Conservation (phyloP, 331 rosid species). For the Quercus phellos region DNA sequence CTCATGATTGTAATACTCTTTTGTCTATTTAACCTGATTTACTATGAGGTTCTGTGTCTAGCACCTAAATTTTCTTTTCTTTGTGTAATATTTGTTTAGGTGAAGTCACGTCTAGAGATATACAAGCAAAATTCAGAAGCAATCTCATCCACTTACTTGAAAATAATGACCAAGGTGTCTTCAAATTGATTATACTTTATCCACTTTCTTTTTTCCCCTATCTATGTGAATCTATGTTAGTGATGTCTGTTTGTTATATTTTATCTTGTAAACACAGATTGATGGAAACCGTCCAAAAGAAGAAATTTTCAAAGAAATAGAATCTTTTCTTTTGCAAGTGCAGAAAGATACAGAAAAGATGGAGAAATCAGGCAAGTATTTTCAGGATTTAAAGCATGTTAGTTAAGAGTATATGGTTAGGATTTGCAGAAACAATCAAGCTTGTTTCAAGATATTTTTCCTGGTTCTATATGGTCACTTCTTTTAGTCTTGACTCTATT, state of each 20-base stretch:
- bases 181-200: conserved; percentile 3
- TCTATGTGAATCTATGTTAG: background rate
- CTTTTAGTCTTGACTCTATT: background rate
- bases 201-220: background rate
- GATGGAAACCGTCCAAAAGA: conserved; percentile 73
- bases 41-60: background rate
- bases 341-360: conserved; percentile 40
- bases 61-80: conserved; percentile 6
- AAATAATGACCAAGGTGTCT: conserved; percentile 61
- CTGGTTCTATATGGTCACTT: background rate
- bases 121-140: conserved; percentile 81
- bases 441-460: background rate
- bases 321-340: conserved; percentile 52
- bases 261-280: conserved; percentile 45
- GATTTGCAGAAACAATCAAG: too few relatives aligned
- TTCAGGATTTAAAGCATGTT: conserved; percentile 9
- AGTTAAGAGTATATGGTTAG: background rate
- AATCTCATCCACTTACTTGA: conserved; percentile 54
- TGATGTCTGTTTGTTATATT: background rate
- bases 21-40: background rate
- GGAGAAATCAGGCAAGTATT: conserved; percentile 39
- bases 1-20: background rate
- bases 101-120: conserved; percentile 67
- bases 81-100: conserved; percentile 39
- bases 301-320: conserved; percentile 65